These are phyloP conservation scores for Erigeron canadensis DNA, from an alignment of 129 eudicot species.

Conservation along the genomic window DNA sequence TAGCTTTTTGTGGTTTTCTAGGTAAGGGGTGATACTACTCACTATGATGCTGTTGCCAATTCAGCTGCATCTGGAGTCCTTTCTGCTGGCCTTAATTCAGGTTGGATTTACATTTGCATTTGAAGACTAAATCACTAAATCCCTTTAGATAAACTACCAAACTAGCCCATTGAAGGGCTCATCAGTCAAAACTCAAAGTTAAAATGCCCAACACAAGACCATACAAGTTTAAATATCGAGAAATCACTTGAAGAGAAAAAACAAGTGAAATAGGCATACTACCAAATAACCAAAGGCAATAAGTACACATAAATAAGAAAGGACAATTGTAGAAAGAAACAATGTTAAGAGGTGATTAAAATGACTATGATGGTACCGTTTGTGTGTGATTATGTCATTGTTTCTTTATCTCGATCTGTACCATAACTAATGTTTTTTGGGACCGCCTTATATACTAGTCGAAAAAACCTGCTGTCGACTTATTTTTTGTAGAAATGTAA, in stretches of 20 bases:
- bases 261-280: neutral
- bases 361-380: neutral
- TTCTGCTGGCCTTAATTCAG: slow-evolving; percentile 85
- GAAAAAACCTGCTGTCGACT: neutral
- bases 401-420: neutral
- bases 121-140: slow-evolving; percentile 4
- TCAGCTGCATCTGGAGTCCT: slow-evolving; percentile 91
- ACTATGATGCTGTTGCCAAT: slow-evolving; percentile 93
- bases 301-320: neutral
- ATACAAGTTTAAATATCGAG: neutral
- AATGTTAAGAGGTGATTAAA: neutral
- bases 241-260: neutral
- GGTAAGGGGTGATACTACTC: slow-evolving; percentile 77
- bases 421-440: neutral
- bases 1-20: slow-evolving; percentile 26
- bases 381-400: neutral
- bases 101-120: slow-evolving; percentile 36
- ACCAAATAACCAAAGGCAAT: neutral
- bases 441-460: neutral
- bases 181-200: neutral
- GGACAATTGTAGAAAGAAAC: neutral
- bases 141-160: neutral
- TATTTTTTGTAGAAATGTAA: neutral
- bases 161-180: neutral
- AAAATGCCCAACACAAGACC: neutral